These are phyloP conservation scores for Aleurites moluccanus DNA, from an alignment of 441 rosid genomes.

Conservation along the genomic window DNA sequence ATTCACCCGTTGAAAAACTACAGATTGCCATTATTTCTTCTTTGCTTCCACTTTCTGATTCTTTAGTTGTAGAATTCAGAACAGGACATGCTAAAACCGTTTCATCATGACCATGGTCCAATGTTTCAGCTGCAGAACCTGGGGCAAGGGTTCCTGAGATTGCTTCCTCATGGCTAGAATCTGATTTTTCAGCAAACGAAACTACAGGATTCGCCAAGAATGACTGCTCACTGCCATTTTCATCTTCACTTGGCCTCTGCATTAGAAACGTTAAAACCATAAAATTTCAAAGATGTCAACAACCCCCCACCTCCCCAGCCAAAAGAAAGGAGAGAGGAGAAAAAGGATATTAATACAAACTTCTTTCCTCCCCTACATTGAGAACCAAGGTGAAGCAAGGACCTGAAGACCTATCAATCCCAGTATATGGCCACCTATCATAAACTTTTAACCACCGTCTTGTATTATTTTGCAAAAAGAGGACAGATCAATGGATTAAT, in stretches of 20 bases:
- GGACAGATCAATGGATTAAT: neutral
- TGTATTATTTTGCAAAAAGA: neutral
- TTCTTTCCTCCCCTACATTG: neutral
- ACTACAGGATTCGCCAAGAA: conserved; percentile 1
- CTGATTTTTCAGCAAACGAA: conserved; percentile 25
- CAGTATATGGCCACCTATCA: neutral
- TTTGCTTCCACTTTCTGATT: conserved; percentile 20
- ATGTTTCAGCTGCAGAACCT: conserved; percentile 24
- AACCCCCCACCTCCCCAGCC: neutral
- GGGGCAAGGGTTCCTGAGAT: conserved; percentile 8
- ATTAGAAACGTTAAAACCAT: conserved; percentile 20
- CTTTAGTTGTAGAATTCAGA: conserved; percentile 17
- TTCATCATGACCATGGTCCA: conserved; percentile 3
- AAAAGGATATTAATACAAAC: neutral
- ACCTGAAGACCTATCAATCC: neutral
- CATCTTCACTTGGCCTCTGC: conserved; percentile 35
- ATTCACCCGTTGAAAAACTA: conserved; percentile 19
- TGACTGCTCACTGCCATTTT: conserved; percentile 11
- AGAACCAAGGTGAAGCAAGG: conserved; percentile 2
- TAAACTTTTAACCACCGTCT: neutral
- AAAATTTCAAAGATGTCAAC: neutral
- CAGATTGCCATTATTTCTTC: conserved; percentile 21
- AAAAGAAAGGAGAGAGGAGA: neutral
- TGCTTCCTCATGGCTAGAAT: conserved; percentile 19
- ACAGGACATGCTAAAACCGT: conserved; percentile 17